These are phyloP conservation scores for Erodium texanum DNA, from an alignment of 441 rosid genomes.

Conservation along the genomic window DNA sequence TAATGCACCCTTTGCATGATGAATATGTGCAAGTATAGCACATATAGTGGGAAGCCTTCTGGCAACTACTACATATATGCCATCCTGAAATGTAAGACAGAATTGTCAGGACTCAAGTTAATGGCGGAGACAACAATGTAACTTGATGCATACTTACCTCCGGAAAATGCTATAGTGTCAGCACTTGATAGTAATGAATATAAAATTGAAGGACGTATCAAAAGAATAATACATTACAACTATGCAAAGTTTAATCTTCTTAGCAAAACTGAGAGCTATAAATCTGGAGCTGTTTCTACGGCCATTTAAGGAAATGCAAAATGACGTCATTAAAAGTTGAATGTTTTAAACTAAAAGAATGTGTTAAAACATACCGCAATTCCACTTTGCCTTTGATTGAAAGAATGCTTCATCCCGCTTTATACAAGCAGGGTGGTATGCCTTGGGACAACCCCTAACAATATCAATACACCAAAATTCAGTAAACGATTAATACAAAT, in stretches of 20 bases:
- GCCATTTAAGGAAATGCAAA: background rate
- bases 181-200: background rate
- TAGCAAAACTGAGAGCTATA: background rate
- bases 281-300: background rate
- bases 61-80: conserved; percentile 92
- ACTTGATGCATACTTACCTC: background rate
- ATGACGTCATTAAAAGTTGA: background rate
- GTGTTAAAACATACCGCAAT: conserved; percentile 57
- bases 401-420: conserved; percentile 89
- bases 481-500: conserved; percentile 11
- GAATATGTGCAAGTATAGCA: conserved; percentile 99
- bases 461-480: conserved; percentile 19
- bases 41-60: conserved; percentile 75
- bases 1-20: conserved; percentile 81
- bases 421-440: conserved; percentile 93
- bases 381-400: conserved; percentile 86
- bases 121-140: background rate
- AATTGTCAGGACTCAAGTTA: background rate
- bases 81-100: conserved; percentile 60
- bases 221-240: background rate
- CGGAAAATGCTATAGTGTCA: background rate
- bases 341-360: background rate
- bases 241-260: background rate
- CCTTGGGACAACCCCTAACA: conserved; percentile 96
- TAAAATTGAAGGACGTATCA: background rate